Evolutionary conservation across 805 yeast species (phyloP), one percentile per base, ranked within the genome.

Genomic region (Cyberlindnera xylosilytica): DNA sequence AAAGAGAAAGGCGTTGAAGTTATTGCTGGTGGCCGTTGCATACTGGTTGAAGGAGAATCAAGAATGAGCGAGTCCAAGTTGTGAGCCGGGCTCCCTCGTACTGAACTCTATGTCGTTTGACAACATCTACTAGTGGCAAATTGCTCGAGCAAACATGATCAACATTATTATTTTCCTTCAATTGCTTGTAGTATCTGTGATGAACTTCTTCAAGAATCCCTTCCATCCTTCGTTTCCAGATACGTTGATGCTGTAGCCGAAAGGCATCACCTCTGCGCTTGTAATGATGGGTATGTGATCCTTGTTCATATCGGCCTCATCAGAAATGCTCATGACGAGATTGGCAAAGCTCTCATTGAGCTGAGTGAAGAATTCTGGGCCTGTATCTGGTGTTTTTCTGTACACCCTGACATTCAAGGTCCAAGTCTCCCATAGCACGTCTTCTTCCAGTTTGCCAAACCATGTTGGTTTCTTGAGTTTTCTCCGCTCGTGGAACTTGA

Each of bases 201-300:
- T 46, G 54, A 70, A 66, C 50, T 70, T 74, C 54, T 68, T 73
- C 39, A 75, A 68, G 44, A 64, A 67, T 9, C 50, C 54, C 37
- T 45, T 56, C 62, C 64, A 58, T 6, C 54, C 49, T 13, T 51
- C 59, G 17, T 57, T 53, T 22, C 61, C 61, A 6, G 48, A 45
- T 3, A 68, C 61, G 11, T 39, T 42, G 4, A 78, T 65, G 35
- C 63, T 62, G 50, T 71, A 77, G 0, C 76, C 87, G 54, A 86
- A 86, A 3, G 93, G 91, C 10, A 79, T 64, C 22, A 74, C 64
- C 3, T 82, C 88, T 13, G 79, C 65, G 1, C 86, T 74, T 15
- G 83, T 76, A 19, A 86, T 82, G 1, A 87, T 84, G 3, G 95
- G 95, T 2, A 87, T 79, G 51, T 83, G 89, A 36, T 70, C 75